phyloP scores from a whole-genome alignment of 352 stramenopile genomes.

The Phytophthora sojae region DNA sequence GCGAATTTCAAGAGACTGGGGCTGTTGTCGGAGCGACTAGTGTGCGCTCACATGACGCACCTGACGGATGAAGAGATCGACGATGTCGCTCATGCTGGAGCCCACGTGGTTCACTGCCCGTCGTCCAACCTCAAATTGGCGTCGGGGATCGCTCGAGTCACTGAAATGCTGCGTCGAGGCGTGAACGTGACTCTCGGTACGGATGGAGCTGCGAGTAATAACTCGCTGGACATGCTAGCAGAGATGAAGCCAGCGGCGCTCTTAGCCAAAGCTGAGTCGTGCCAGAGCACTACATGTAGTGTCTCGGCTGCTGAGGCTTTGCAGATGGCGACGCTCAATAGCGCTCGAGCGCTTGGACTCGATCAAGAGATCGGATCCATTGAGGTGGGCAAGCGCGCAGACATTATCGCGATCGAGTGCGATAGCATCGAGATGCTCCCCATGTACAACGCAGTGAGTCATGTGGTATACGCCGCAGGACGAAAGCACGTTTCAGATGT shows the following conservation, averaged over 20 bases:
- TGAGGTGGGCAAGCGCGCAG: slow-evolving; percentile 80
- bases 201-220: slow-evolving; percentile 85
- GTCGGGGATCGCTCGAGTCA: slow-evolving; percentile 77
- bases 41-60: slow-evolving; percentile 79
- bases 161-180: slow-evolving; percentile 67
- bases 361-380: slow-evolving; percentile 78
- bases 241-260: slow-evolving; percentile 88
- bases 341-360: slow-evolving; percentile 78
- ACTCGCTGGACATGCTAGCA: slow-evolving; percentile 86
- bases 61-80: slow-evolving; percentile 86
- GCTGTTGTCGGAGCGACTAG: slow-evolving; percentile 63
- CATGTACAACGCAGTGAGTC: slow-evolving; percentile 83
- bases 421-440: slow-evolving; percentile 82
- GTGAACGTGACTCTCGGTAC: slow-evolving; percentile 88
- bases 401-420: slow-evolving; percentile 77
- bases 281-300: slow-evolving; percentile 41
- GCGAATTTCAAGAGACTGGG: slow-evolving; percentile 79
- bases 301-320: slow-evolving; percentile 61
- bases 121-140: slow-evolving; percentile 90
- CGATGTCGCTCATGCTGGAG: slow-evolving; percentile 49
- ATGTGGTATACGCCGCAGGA: slow-evolving; percentile 84
- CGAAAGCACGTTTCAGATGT: slow-evolving; percentile 87
- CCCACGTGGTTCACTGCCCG: slow-evolving; percentile 85
- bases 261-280: slow-evolving; percentile 72
- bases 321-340: slow-evolving; percentile 88